Base-by-base conservation (phyloP, 139 green algal genomes). In the Zygnema circumcarinatum region DNA sequence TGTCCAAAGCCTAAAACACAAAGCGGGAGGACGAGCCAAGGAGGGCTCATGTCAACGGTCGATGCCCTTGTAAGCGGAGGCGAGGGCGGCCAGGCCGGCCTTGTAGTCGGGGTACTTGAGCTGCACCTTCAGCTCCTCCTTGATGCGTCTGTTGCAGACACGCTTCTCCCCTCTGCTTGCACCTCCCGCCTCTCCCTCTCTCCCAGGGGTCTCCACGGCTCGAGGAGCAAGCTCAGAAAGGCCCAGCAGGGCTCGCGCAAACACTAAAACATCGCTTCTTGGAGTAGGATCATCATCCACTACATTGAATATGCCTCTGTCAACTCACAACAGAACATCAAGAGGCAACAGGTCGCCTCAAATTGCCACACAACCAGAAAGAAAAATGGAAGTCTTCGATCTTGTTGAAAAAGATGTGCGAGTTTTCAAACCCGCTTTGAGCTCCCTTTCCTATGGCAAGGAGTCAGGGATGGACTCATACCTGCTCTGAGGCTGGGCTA, bases 241-340 rank as follows among this genome's bases (percentile, higher is more conserved):
- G 16, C 52, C 79, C 56, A 95, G 33, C 16, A 95, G 84, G 31
- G 74, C 39, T 40, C 82, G 32, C 1, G 94, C 94, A 69, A 82
- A 96, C 2, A 33, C 47, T 87, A 92, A 78, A 1, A 96, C 92
- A 11, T 93, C 89, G 0, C 29, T 38, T 3, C 95, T 76, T 41
- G 87, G 74, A 16, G 94, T 92, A 16, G 95, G 95, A 32, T 96
- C 91, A 47, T 97, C 94, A 68, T 97, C 95, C 0, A 93, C 94
- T 22, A 97, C 67, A 81, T 97, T 97, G 88, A 95, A 97, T 0
- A 96, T 78, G 32, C 56, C 76, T 29, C 78, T 0, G 74, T 62
- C 20, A 22, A 32, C 20, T 38, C 41, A 41, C 76, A 73, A 11
- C 11, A n/a, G 16, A 32, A 20, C 39, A 79, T 38, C 11, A 84